phyloP scores from a whole-genome alignment of 2,329 filamentous ascomycete genomes.

The Exserohilum rostratum region DNA sequence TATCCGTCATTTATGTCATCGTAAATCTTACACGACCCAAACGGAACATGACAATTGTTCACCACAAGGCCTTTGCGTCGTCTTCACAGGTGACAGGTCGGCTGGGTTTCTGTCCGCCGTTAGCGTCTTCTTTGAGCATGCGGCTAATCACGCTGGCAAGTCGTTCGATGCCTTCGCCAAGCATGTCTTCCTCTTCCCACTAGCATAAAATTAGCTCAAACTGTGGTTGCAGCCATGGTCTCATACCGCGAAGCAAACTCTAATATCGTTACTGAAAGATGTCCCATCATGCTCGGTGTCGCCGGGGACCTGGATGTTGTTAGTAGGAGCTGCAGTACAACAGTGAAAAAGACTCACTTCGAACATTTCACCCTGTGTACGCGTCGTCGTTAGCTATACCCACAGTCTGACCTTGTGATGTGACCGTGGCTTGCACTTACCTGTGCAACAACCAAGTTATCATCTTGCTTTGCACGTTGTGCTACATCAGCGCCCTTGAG shows the following conservation, averaged over 20 bases:
- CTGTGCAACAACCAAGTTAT: conserved; percentile 70
- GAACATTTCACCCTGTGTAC: conserved; percentile 69
- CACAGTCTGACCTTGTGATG: conserved; percentile 7
- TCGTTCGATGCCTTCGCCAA: conserved; percentile 71
- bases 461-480: conserved; percentile 63
- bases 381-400: conserved; percentile 22
- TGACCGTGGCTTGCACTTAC: conserved; percentile 21
- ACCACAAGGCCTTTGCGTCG: conserved; percentile 44
- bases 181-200: conserved; percentile 68
- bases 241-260: conserved; percentile 43
- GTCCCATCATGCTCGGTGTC: conserved; percentile 52
- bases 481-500: conserved; percentile 64
- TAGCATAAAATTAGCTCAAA: conserved; percentile 15
- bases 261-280: conserved; percentile 62
- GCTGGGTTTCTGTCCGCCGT: conserved; percentile 16
- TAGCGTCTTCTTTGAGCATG: conserved; percentile 43
- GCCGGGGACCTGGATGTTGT: conserved; percentile 48
- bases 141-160: conserved; percentile 59
- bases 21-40: neutral
- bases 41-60: conserved; percentile 6
- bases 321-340: conserved; percentile 45
- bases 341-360: conserved; percentile 51
- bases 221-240: neutral
- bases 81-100: conserved; percentile 23
- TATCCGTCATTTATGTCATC: no score